These are phyloP conservation scores for Pleurotus eryngii DNA, from an alignment of 768 basidiomycete species.

Conservation along the genomic window DNA sequence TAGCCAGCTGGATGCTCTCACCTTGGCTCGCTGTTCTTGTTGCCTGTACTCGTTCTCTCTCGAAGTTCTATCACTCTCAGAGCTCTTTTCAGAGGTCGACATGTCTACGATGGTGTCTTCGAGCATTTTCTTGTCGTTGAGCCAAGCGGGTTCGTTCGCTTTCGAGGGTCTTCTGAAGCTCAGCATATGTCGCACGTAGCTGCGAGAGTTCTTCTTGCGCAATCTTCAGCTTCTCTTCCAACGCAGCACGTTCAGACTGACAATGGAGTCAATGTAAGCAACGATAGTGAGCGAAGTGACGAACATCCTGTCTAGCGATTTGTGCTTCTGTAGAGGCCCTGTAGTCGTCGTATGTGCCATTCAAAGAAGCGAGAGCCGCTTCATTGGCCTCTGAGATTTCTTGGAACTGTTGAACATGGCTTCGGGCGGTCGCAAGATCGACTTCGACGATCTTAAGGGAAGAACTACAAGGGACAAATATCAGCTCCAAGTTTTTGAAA, in stretches of 20 bases:
- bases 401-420: constrained; percentile 80
- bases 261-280: not conserved
- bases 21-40: constrained; percentile 69
- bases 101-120: constrained; percentile 83
- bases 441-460: constrained; percentile 75
- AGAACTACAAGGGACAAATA: constrained; percentile 39
- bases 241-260: constrained; percentile 61
- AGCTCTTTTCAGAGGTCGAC: constrained; percentile 67
- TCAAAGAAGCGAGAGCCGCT: constrained; percentile 66
- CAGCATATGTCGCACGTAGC: constrained; percentile 45
- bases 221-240: constrained; percentile 58
- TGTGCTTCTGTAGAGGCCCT: constrained; percentile 69
- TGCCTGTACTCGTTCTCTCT: constrained; percentile 65
- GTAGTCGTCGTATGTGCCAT: constrained; percentile 76
- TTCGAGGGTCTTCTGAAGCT: constrained; percentile 65
- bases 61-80: constrained; percentile 57
- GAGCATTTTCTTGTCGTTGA: constrained; percentile 74
- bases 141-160: constrained; percentile 65
- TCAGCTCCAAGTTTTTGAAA: constrained; percentile 1
- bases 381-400: constrained; percentile 84
- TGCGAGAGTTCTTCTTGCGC: constrained; percentile 53
- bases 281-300: not conserved
- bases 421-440: constrained; percentile 67
- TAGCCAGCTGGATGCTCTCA: constrained; percentile 16
- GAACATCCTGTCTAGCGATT: constrained; percentile 64